phyloP scores from a whole-genome alignment of 2,329 filamentous ascomycete genomes.

The Shiraia bambusicola region DNA sequence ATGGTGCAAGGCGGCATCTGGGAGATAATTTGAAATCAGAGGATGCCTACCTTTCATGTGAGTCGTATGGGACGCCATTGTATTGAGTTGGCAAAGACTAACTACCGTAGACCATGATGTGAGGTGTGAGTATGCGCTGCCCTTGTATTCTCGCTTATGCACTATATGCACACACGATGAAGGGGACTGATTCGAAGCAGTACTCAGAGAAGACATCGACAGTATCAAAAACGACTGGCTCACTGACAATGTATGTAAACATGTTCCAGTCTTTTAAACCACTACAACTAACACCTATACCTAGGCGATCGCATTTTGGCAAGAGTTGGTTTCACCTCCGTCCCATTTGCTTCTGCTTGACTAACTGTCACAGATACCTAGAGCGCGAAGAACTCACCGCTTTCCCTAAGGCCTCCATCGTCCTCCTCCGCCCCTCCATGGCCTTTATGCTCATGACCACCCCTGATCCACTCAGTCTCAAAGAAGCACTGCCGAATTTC shows the following conservation, averaged over 20 bases:
- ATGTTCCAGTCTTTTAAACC: not conserved
- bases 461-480: constrained; percentile 56
- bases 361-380: constrained; percentile 61
- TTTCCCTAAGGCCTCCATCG: constrained; percentile 81
- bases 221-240: constrained; percentile 91
- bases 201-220: constrained; percentile 87
- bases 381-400: constrained; percentile 82
- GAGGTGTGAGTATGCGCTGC: constrained; percentile 55
- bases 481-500: constrained; percentile 78
- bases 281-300: constrained; percentile 6
- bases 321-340: constrained; percentile 64
- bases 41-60: constrained; percentile 70
- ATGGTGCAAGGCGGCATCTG: constrained; percentile 32
- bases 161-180: constrained; percentile 1
- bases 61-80: constrained; percentile 39
- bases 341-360: not conserved
- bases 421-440: constrained; percentile 90
- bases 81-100: constrained; percentile 15
- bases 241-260: constrained; percentile 75
- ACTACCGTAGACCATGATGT: constrained; percentile 61
- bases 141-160: constrained; percentile 12
- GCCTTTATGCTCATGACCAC: constrained; percentile 85
- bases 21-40: constrained; percentile 52
- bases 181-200: constrained; percentile 49
- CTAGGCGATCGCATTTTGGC: constrained; percentile 98